Evolutionary conservation across 202 grass and related monocot species (phyloP).

Genomic region (Elaeis oleifera): DNA sequence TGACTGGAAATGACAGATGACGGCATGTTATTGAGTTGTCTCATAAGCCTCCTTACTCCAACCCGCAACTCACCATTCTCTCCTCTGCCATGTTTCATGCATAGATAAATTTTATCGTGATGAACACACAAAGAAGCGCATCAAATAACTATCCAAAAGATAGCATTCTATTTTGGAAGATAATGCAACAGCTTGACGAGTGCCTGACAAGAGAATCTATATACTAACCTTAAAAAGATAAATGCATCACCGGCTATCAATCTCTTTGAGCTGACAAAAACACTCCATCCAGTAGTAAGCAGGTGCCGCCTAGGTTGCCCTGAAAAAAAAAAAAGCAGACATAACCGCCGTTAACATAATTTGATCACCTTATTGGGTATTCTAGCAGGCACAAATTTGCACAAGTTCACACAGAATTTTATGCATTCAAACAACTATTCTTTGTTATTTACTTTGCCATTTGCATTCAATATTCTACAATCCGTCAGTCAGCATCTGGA

Average conservation of each 20-base stretch:
- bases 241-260: constrained; percentile 93
- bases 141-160: no score
- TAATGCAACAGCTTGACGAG: neutral
- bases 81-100: constrained; percentile 40
- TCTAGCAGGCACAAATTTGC: no score
- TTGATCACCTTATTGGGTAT: no score
- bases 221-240: constrained; percentile 81
- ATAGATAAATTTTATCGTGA: constrained; percentile 5
- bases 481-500: no score
- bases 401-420: no score
- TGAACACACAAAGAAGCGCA: neutral
- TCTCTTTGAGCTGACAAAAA: constrained; percentile 96
- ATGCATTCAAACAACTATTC: no score
- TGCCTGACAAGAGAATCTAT: neutral
- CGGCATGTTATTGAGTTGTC: constrained; percentile 79
- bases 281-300: constrained; percentile 96
- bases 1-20: constrained; percentile 97
- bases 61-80: constrained; percentile 79
- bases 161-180: no score
- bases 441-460: no score
- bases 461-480: no score
- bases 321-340: constrained; percentile 30
- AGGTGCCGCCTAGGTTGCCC: constrained; percentile 95
- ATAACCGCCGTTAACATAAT: neutral
- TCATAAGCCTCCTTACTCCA: constrained; percentile 90